Evolutionary conservation across 345 rosid species (phyloP), one percentile per base, ranked within the genome.

Genomic region (Capsella bursapastoris): DNA sequence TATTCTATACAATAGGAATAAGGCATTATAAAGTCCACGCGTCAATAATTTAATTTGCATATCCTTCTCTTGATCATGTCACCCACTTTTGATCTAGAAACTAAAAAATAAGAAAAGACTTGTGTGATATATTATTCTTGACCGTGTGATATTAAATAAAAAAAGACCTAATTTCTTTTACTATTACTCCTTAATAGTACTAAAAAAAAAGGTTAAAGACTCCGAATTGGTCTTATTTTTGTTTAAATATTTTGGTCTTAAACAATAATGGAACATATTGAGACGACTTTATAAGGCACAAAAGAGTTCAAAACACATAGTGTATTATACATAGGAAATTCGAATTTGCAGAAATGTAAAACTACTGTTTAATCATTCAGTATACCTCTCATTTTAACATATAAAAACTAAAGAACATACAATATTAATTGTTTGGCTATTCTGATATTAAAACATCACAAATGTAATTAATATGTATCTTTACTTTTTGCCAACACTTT

Each of bases 41-140:
- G 80, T 76, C 71, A 70, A 70, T 48, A 48, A 16, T 35, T 22
- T 22, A 22, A 22, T 22, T 1, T 15, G 34, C 34, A 64, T 55
- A 38, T 41, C 15, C 28, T 62, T 76, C 18, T 76, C 28, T 68
- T 68, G 51, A 37, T 56, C 55, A 14, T 48, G 76, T 64, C 72
- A 71, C 35, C 12, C n/a, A 41, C n/a, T 61, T 68, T 71, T 50
- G 18, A 47, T 45, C 8, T n/a, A 25, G 68, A 27, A 22, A 61
- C 16, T n/a, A 3, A 28, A 43, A 27, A 18, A 68, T 7, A 14
- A 43, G 3, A 59, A 22, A 62, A 35, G 70, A 68, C 51, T 61
- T 56, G 45, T 29, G 15, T 56, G 40, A 63, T 63, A 8, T 6
- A 6, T 6, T 34, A 43, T 63, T 70, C 13, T 57, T 64, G 52